Evolutionary conservation across 495 filamentous ascomycete species (phyloP).

Genomic region (Penicillium angulare): DNA sequence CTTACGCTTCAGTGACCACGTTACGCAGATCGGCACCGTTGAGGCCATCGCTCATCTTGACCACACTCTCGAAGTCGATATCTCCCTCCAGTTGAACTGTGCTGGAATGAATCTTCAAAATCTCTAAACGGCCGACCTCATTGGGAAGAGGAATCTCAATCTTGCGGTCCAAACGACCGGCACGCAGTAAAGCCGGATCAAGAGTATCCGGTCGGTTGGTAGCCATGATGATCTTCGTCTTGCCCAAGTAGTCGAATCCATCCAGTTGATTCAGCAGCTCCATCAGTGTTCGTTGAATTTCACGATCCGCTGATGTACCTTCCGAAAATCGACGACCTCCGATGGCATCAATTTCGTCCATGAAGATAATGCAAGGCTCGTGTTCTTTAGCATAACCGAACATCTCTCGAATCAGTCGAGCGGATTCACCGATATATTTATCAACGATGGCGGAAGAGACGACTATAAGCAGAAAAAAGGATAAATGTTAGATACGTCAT

Average conservation of each 20-base stretch:
- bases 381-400: conserved; percentile 99
- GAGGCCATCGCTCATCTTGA: conserved; percentile 98
- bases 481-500: conserved; percentile 5
- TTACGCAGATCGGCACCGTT: conserved; percentile 98
- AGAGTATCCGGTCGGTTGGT: conserved; percentile 98
- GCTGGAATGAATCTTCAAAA: conserved; percentile 95
- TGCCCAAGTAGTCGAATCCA: conserved; percentile 98
- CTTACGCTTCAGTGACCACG: conserved; percentile 95
- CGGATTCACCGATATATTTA: conserved; percentile 99
- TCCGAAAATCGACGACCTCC: conserved; percentile 97
- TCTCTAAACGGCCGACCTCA: conserved; percentile 95
- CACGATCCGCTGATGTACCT: conserved; percentile 95
- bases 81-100: conserved; percentile 88
- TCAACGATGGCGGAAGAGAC: conserved; percentile 99
- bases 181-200: conserved; percentile 90
- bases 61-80: conserved; percentile 98
- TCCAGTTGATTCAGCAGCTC: conserved; percentile 98
- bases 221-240: conserved; percentile 99
- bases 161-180: conserved; percentile 93
- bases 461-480: conserved; percentile 52
- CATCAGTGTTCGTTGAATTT: conserved; percentile 99
- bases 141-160: conserved; percentile 99
- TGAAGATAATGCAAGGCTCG: conserved; percentile 99
- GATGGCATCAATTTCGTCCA: conserved; percentile 99
- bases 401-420: conserved; percentile 97